Base-by-base conservation (phyloP, 352 stramenopile genomes). In the Phytophthora capsici region DNA sequence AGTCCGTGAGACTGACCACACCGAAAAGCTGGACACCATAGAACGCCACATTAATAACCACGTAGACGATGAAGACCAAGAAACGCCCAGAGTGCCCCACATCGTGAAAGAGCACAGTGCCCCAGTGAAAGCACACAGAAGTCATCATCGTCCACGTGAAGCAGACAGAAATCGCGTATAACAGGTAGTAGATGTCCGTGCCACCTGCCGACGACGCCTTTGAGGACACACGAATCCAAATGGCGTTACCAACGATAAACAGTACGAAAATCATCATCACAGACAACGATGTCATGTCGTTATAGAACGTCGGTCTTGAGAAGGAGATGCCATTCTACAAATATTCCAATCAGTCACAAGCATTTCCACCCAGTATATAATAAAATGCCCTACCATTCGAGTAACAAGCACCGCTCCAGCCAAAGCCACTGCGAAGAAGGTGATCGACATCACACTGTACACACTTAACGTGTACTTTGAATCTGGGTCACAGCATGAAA, bases 61-160 rank as follows among this genome's bases (percentile, higher is more conserved):
- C 63, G 51, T 87, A 95, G 14, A 82, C 28, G 16, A 88, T 57
- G 51, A 92, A 77, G 38, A 93, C 60, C 20, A 81, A 71, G 16
- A 90, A 63, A 12, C 79, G 77, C 0, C 75, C 75, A 20, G 79
- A 86, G 20, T 76, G 74, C 13, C 80, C 80, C 20, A 91, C 63
- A 37, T 88, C 77, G 63, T 90, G 77, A 60, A 87, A 86, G 20
- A 93, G 71, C 25, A 93, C 85, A 0, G 75, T 88, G 2, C 81
- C 75, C 88, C 88, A 95, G 71, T 95, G 88, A 71, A 94, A 93
- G 59, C 85, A 92, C 22, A 94, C 83, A 1, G 88, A 89, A 12
- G 82, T 92, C 79, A 95, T 90, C 82, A 95, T 93, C 22, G 80
- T 93, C 86, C 88, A 95, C 20, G 81, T 83, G 47, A 88, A 93